A percentile compares a stretch with the other conserved stretches of the same genome.
Conservation (phyloP, 169 alveolate species). For the Eimeria necatrix region DNA sequence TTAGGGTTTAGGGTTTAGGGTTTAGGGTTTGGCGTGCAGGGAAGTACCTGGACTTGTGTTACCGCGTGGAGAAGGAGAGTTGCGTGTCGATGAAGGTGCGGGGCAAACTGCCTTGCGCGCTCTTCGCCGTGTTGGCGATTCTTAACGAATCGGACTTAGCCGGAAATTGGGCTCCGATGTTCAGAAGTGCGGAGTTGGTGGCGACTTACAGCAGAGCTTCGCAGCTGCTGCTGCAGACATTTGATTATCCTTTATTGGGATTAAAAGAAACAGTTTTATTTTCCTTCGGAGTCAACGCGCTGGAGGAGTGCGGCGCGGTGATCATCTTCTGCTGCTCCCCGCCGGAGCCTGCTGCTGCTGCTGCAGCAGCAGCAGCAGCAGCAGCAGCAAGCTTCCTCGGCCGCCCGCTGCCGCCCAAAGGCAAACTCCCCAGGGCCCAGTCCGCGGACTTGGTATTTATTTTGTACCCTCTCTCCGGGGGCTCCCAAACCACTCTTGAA, state of each 20-base stretch:
- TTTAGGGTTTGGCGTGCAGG: too few relatives aligned
- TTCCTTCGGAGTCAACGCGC: conserved; percentile 85
- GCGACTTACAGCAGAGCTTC: conserved; percentile 81
- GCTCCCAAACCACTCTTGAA: conserved; percentile 85
- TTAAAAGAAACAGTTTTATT: conserved; percentile 84
- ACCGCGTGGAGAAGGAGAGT: conserved; percentile 84
- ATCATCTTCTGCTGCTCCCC: conserved; percentile 85
- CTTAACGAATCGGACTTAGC: conserved; percentile 85
- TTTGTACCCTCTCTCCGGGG: conserved; percentile 83
- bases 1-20: too few relatives aligned
- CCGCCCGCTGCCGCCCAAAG: conserved; percentile 56
- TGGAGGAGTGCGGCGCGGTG: conserved; percentile 87
- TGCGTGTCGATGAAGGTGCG: conserved; percentile 84
- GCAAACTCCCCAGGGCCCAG: conserved; percentile 83
- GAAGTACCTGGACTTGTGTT: conserved; percentile 84
- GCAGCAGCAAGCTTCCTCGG: too few relatives aligned
- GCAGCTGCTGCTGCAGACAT: conserved; percentile 83
- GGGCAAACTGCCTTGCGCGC: conserved; percentile 84
- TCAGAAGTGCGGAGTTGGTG: conserved; percentile 83
- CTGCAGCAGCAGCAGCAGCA: too few relatives aligned
- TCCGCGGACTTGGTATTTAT: conserved; percentile 84
- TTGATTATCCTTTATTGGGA: conserved; percentile 87
- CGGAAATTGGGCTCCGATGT: conserved; percentile 86
- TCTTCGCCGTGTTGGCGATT: conserved; percentile 82
- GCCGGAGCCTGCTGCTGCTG: conserved; percentile 81